phyloP scores from a whole-genome alignment of 441 rosid genomes.

The Erodium moschatum region DNA sequence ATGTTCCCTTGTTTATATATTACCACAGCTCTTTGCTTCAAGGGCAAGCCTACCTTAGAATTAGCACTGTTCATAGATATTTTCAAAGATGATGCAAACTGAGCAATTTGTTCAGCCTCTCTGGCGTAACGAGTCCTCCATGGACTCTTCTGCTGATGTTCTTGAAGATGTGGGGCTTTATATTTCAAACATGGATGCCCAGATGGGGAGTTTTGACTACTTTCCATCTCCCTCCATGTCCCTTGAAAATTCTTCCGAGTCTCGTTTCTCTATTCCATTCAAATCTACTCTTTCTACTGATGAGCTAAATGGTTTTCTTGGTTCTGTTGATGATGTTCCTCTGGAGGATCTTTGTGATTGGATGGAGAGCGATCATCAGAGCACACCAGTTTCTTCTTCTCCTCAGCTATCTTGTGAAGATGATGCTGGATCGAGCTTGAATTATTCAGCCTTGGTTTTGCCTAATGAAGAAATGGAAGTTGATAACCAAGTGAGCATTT shows the following conservation, averaged over 20 bases:
- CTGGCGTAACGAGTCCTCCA: conserved; percentile 16
- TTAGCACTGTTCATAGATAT: conserved; percentile 1
- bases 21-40: neutral
- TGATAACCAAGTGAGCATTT: conserved; percentile 22
- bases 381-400: conserved; percentile 8
- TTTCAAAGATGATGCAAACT: conserved; percentile 14
- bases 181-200: conserved; percentile 15
- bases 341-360: conserved; percentile 15
- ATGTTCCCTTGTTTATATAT: neutral
- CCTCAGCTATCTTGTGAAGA: conserved; percentile 2
- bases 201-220: conserved; percentile 16
- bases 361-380: conserved; percentile 8
- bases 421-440: conserved; percentile 16
- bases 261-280: conserved; percentile 15
- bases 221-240: conserved; percentile 19
- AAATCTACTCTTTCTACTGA: conserved; percentile 6
- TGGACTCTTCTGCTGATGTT: neutral
- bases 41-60: neutral
- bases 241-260: conserved; percentile 16
- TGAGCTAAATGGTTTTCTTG: neutral
- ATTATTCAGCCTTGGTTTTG: conserved; percentile 18
- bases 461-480: conserved; percentile 25
- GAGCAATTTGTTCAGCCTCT: conserved; percentile 12
- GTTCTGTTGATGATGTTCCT: conserved; percentile 11
- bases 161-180: conserved; percentile 20